phyloP scores from a whole-genome alignment of 768 basidiomycete genomes.

The Xerocomellus dryophilus region DNA sequence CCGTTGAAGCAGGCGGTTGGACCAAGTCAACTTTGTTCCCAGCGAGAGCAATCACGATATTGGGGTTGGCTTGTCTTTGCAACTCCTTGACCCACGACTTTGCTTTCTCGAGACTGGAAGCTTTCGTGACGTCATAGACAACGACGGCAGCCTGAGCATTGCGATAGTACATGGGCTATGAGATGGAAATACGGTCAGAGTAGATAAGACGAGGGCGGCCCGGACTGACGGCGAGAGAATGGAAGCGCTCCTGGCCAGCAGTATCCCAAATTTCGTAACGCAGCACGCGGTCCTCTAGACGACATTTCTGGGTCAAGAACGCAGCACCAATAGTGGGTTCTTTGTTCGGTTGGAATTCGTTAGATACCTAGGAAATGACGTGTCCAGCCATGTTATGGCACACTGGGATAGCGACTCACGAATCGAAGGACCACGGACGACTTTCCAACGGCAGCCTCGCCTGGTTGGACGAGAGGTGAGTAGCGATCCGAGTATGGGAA shows the following conservation, averaged over 20 bases:
- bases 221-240: conserved; percentile 82
- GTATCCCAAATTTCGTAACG: conserved; percentile 99
- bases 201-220: not conserved
- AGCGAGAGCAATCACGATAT: conserved; percentile 97
- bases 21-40: conserved; percentile 97
- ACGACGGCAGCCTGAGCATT: conserved; percentile 98
- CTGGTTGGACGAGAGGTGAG: conserved; percentile 39
- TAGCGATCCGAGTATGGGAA: not conserved
- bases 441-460: conserved; percentile 98
- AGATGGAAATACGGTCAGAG: conserved; percentile 8
- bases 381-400: conserved; percentile 3
- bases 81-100: conserved; percentile 99
- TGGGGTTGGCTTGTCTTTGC: conserved; percentile 97
- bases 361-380: conserved; percentile 61
- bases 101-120: conserved; percentile 93
- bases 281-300: conserved; percentile 88
- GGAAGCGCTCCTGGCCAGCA: conserved; percentile 94
- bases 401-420: conserved; percentile 47
- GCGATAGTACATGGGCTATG: conserved; percentile 96
- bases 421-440: conserved; percentile 98
- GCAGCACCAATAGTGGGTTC: conserved; percentile 98
- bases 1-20: conserved; percentile 56
- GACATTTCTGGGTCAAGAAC: conserved; percentile 93
- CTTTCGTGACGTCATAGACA: conserved; percentile 97
- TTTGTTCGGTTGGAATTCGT: conserved; percentile 99